Conservation (phyloP, 2,329 filamentous ascomycete species). For the Sclerotinia spermophila region DNA sequence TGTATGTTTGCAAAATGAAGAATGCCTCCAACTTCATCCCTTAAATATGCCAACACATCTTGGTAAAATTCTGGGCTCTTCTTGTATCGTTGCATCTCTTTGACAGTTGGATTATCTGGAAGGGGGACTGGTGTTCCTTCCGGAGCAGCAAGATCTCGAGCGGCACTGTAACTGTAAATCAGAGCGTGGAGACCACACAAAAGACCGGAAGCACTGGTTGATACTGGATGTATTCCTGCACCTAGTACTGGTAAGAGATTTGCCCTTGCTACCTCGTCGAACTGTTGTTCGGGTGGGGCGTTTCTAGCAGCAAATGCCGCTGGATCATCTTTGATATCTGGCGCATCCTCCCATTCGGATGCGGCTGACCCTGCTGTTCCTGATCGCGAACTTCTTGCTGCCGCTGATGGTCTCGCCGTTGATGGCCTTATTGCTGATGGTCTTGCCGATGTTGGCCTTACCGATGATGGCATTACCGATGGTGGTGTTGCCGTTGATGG, state of each 20-base stretch:
- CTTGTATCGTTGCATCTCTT: not conserved
- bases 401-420: no score
- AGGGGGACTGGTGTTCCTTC: not conserved
- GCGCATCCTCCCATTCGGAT: not conserved
- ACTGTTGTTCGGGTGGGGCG: accelerated
- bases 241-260: not conserved
- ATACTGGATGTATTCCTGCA: not conserved
- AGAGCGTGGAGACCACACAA: not conserved
- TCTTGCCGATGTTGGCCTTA: no score
- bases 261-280: not conserved
- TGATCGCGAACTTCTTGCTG: no score
- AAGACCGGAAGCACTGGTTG: not conserved
- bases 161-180: not conserved
- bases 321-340: not conserved
- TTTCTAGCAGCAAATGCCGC: not conserved
- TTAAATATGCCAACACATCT: not conserved
- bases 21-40: no score
- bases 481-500: no score
- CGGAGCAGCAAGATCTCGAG: not conserved
- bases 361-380: no score
- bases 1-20: accelerated
- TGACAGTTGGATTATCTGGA: not conserved
- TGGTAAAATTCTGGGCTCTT: not conserved
- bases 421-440: no score
- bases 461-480: no score